Conservation (phyloP, 2,329 filamentous ascomycete species). For the Penicillium vulpinum region DNA sequence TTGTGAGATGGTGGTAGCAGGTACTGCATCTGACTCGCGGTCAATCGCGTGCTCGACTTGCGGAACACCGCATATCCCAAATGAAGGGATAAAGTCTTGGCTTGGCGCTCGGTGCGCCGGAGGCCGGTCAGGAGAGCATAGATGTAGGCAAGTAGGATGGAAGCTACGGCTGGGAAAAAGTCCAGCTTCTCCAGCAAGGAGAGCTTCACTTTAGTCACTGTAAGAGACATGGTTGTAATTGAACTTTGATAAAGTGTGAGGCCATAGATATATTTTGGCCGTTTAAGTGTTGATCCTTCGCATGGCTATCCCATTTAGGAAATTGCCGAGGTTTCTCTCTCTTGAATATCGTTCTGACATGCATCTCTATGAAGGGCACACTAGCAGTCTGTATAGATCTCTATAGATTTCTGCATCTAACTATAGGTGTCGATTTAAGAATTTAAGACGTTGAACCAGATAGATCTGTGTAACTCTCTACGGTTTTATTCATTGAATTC, state of each 20-base stretch:
- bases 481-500: too few relatives aligned
- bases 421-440: too few relatives aligned
- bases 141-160: conserved; percentile 27
- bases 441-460: too few relatives aligned
- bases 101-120: conserved; percentile 30
- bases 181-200: conserved; percentile 34
- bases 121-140: conserved; percentile 33
- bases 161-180: conserved; percentile 34
- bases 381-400: too few relatives aligned
- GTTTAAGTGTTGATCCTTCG: conserved; percentile 9
- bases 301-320: conserved; percentile 19
- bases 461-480: too few relatives aligned
- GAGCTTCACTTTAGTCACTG: conserved; percentile 23
- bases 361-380: too few relatives aligned
- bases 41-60: conserved; percentile 32
- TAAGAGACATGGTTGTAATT: conserved; percentile 20
- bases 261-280: not conserved
- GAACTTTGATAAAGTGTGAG: not conserved
- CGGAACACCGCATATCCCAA: conserved; percentile 38
- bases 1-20: conserved; percentile 28
- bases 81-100: conserved; percentile 34
- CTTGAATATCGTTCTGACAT: too few relatives aligned
- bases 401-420: too few relatives aligned
- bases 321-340: not conserved
- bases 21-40: conserved; percentile 34